Conservation (phyloP, 345 rosid genomes). For the Orychophragmus violaceus region DNA sequence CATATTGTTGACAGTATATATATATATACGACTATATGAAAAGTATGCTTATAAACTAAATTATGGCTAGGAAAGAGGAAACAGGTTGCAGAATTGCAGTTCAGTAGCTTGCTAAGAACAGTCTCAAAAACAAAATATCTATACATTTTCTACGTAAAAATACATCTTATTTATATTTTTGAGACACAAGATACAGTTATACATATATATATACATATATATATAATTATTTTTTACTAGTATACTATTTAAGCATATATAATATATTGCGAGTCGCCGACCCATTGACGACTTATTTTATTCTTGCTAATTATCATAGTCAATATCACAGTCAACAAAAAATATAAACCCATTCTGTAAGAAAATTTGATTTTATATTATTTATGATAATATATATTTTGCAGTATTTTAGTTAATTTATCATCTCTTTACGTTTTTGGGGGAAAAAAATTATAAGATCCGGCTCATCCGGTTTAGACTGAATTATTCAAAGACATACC, state of each 20-base stretch:
- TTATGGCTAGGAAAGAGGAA: neutral
- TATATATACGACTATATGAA: neutral
- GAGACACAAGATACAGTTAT: too few species aligned
- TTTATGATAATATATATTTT: too few species aligned
- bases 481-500: too few species aligned
- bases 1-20: too few species aligned
- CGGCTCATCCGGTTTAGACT: too few species aligned
- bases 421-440: too few species aligned
- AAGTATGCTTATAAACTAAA: neutral
- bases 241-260: neutral
- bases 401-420: too few species aligned
- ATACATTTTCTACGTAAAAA: neutral
- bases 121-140: neutral
- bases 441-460: too few species aligned
- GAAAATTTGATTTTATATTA: too few species aligned
- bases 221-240: neutral
- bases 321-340: too few species aligned
- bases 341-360: too few species aligned
- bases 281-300: neutral
- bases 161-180: too few species aligned
- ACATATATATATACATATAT: neutral
- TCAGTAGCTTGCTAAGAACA: neutral
- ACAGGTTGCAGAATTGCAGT: neutral
- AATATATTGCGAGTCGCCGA: neutral
- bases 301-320: neutral